Evolutionary conservation across 2,329 filamentous ascomycete genomes (phyloP).

Genomic region (Cladosporium cucumerinum): DNA sequence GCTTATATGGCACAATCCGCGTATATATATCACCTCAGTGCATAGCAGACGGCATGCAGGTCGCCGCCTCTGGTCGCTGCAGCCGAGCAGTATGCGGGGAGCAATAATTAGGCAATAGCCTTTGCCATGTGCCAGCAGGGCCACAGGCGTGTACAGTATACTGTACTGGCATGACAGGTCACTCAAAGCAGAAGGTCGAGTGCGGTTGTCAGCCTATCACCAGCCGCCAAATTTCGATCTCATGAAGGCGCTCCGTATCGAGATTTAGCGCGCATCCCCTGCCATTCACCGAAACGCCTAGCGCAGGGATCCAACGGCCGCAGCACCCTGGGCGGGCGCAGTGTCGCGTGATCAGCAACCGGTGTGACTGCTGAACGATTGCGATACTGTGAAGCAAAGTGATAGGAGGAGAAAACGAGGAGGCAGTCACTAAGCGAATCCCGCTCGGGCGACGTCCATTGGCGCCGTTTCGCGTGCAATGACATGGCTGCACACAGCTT

Average conservation of each 20-base stretch:
- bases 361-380: background rate
- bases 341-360: background rate
- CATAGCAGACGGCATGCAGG: background rate
- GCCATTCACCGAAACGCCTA: slow-evolving; percentile 1
- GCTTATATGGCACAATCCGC: background rate
- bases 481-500: background rate
- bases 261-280: background rate
- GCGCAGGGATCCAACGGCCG: slow-evolving; percentile 3
- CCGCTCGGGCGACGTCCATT: background rate
- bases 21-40: background rate
- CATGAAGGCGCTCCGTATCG: background rate
- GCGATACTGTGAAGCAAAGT: background rate
- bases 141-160: too few relatives aligned
- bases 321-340: background rate
- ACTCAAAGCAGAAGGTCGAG: background rate
- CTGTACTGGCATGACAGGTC: background rate
- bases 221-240: background rate
- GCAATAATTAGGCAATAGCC: background rate
- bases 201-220: background rate
- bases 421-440: background rate
- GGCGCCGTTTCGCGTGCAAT: background rate
- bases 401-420: background rate
- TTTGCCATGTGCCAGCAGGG: background rate
- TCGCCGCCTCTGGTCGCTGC: background rate
- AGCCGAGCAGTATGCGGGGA: background rate